phyloP scores from a whole-genome alignment of 768 basidiomycete species.

The Leucocoprinus sp. region DNA sequence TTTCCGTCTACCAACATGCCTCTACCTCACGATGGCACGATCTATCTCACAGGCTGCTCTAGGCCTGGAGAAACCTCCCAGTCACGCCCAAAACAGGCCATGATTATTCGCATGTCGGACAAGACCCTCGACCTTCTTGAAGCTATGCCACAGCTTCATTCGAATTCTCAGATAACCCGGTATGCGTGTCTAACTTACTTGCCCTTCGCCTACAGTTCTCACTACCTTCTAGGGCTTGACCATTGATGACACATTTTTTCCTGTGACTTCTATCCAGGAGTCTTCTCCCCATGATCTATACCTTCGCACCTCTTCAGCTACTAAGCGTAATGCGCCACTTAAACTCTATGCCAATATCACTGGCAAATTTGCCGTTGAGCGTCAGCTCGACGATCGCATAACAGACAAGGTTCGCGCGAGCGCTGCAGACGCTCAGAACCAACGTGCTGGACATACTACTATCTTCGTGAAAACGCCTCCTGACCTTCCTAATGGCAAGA shows the following conservation, averaged over 20 bases:
- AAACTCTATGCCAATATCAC: slow-evolving; percentile 68
- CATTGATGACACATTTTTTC: slow-evolving; percentile 58
- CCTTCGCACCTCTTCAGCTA: slow-evolving; percentile 49
- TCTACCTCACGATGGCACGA: slow-evolving; percentile 43
- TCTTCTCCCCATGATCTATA: slow-evolving; percentile 63
- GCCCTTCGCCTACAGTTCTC: neutral
- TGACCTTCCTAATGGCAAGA: slow-evolving; percentile 30
- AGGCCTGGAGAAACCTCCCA: slow-evolving; percentile 47
- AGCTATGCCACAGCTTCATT: slow-evolving; percentile 40
- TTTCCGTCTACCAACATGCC: slow-evolving; percentile 41
- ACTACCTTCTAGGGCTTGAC: slow-evolving; percentile 43
- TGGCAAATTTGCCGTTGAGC: slow-evolving; percentile 64
- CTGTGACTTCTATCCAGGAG: slow-evolving; percentile 48
- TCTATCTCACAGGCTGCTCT: slow-evolving; percentile 53
- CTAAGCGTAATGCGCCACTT: slow-evolving; percentile 55
- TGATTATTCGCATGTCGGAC: slow-evolving; percentile 68
- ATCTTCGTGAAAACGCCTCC: slow-evolving; percentile 41
- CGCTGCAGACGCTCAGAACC: slow-evolving; percentile 34
- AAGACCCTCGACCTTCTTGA: slow-evolving; percentile 67
- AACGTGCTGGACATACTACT: slow-evolving; percentile 36
- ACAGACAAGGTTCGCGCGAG: slow-evolving; percentile 38
- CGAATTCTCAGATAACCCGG: slow-evolving; percentile 54
- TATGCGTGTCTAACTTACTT: slow-evolving; percentile 24
- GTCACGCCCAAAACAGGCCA: slow-evolving; percentile 61
- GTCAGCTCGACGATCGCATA: slow-evolving; percentile 43